These are phyloP conservation scores for Leptoxyphium fumago DNA, from an alignment of 2,329 filamentous ascomycete species.

Conservation along the genomic window DNA sequence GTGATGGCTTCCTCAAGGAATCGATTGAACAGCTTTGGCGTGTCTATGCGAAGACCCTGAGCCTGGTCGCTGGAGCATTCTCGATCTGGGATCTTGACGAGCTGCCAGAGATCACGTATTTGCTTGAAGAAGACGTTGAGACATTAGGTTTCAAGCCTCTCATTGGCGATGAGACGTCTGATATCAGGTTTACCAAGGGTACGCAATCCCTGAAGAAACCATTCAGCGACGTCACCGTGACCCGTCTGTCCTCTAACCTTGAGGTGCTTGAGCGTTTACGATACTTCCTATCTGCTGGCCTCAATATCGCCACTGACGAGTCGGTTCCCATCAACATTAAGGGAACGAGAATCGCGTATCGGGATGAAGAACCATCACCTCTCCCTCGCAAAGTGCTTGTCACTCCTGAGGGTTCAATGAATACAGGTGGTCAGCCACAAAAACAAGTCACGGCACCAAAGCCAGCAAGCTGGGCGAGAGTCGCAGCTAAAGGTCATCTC, in stretches of 20 bases:
- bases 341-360: slow-evolving; percentile 13
- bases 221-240: slow-evolving; percentile 34
- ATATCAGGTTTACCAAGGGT: slow-evolving; percentile 37
- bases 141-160: slow-evolving; percentile 52
- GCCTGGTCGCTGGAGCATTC: slow-evolving; percentile 42
- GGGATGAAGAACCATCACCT: slow-evolving; percentile 14
- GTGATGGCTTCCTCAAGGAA: slow-evolving; percentile 39
- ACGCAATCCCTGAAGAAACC: slow-evolving; percentile 34
- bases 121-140: slow-evolving; percentile 54
- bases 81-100: slow-evolving; percentile 37
- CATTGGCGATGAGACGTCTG: slow-evolving; percentile 23
- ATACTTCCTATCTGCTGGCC: slow-evolving; percentile 47
- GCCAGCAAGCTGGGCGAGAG: slow-evolving; percentile 18
- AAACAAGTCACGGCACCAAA: slow-evolving; percentile 8
- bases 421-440: slow-evolving; percentile 11
- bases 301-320: slow-evolving; percentile 40
- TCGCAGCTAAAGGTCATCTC: slow-evolving; percentile 5
- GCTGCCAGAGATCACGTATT: slow-evolving; percentile 39
- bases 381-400: slow-evolving; percentile 31
- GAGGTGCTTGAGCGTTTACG: slow-evolving; percentile 54
- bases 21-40: slow-evolving; percentile 50
- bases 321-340: slow-evolving; percentile 11
- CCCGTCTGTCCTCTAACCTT: slow-evolving; percentile 41
- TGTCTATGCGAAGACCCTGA: slow-evolving; percentile 48
- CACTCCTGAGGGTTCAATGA: slow-evolving; percentile 24